Evolutionary conservation across 331 rosid genomes (phyloP).

Genomic region (Rosa hybrid): DNA sequence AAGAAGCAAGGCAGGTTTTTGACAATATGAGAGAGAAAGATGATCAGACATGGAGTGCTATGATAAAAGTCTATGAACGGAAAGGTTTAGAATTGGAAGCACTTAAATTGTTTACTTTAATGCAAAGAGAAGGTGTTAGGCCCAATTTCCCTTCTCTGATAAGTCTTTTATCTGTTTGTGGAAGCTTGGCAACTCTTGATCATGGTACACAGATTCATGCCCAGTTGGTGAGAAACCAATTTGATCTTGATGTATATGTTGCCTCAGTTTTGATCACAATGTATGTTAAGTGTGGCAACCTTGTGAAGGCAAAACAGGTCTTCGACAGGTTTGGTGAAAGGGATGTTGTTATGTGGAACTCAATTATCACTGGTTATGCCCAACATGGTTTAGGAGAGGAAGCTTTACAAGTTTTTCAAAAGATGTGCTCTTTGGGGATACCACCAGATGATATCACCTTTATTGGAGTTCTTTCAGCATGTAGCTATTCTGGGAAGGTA

Average conservation of each 20-base stretch:
- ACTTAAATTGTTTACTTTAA: conserved; percentile 48
- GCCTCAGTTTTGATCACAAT: conserved; percentile 59
- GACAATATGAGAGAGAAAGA: conserved; percentile 61
- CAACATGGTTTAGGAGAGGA: conserved; percentile 74
- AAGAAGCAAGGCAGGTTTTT: conserved; percentile 48
- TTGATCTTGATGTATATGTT: conserved; percentile 63
- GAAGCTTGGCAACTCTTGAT: conserved; percentile 64
- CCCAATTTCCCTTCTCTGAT: conserved; percentile 66
- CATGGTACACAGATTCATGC: conserved; percentile 67
- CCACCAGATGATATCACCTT: conserved; percentile 63
- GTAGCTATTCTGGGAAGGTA: conserved; percentile 74
- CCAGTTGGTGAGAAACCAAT: conserved; percentile 51
- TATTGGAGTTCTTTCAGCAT: conserved; percentile 71
- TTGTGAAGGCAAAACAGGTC: conserved; percentile 51
- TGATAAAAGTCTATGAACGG: conserved; percentile 69
- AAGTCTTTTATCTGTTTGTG: conserved; percentile 65
- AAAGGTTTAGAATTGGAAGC: conserved; percentile 67
- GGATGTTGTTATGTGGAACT: conserved; percentile 74
- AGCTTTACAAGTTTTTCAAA: conserved; percentile 53
- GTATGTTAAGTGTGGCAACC: conserved; percentile 73
- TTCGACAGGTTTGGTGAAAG: conserved; percentile 53
- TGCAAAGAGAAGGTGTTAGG: conserved; percentile 60
- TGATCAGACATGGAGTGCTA: conserved; percentile 68
- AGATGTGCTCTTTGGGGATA: conserved; percentile 54
- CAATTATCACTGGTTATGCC: conserved; percentile 75